phyloP scores from a whole-genome alignment of 306 rosid species.

The Geum urbanum region DNA sequence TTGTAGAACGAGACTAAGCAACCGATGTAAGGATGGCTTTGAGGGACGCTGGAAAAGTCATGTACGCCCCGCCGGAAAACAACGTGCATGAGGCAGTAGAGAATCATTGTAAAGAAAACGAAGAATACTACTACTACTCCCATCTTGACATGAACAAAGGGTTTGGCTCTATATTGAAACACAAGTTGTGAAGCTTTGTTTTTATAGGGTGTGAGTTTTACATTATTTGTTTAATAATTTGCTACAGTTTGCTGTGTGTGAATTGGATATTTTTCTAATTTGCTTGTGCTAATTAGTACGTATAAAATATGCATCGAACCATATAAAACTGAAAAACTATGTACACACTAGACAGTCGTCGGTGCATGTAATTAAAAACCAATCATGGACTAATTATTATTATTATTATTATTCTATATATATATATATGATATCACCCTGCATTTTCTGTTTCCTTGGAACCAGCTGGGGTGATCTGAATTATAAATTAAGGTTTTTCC shows the following conservation, averaged over 20 bases:
- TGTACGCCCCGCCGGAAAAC: constrained; percentile 28
- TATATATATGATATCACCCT: too few species aligned
- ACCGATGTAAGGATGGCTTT: constrained; percentile 61
- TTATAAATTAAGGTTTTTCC: background rate
- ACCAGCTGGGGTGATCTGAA: background rate
- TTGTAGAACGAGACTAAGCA: constrained; percentile 66
- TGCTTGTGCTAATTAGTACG: background rate
- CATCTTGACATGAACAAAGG: constrained; percentile 30
- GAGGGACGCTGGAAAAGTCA: constrained; percentile 40
- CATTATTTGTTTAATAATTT: background rate
- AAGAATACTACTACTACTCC: constrained; percentile 9
- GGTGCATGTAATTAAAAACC: background rate
- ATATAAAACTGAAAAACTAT: background rate
- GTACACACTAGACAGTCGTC: constrained; percentile 13
- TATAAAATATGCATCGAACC: background rate
- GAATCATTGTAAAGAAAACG: constrained; percentile 32
- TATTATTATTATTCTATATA: too few species aligned
- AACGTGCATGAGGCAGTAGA: constrained; percentile 19
- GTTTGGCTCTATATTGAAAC: constrained; percentile 10
- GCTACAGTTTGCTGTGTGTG: background rate
- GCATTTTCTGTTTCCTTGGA: background rate
- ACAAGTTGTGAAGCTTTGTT: background rate
- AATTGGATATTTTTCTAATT: constrained; percentile 1
- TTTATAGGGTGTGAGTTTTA: background rate
- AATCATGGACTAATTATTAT: constrained; percentile 12